Evolutionary conservation across 2,329 filamentous ascomycete genomes (phyloP), one percentile per base, ranked within the genome.

Genomic region (Fusarium sp.): DNA sequence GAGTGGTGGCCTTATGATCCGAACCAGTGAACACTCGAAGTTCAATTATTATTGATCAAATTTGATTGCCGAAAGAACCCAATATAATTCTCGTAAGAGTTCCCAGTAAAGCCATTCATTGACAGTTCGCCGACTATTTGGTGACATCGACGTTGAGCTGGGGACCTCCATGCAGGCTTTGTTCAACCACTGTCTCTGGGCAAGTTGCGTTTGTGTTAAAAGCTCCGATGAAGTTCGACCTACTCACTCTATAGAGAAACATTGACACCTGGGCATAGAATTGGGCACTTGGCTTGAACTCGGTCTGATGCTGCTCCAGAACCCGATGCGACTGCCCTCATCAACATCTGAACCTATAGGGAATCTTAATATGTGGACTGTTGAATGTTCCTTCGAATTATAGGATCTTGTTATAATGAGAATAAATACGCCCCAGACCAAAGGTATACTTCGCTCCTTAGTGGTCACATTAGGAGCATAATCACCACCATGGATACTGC

Each of bases 311-410:
- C 14, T 25, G 46, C 15, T 49, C n/a, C 4, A 49, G 20, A 22
- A 22, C 27, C 17, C 18, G 12, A 20, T 7, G 17, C 15, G 17
- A 20, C 31, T 15, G 4, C 17, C 3, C 31, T 15, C 13, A 11
- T 25, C 17, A 25, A 25, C 4, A 18, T 5, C 18, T 20, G 17
- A 36, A 8, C 35, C 31, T 11, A 25, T 9, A 36, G 11, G 11
- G 6, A 15, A 35, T 20, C 31, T 25, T 20, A 29, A 25, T 36
- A 36, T 25, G 7, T 20, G 9, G n/a, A 25, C 6, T 7, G 14
- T 4, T 2, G 17, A 35, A n/a, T 49, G 0, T 31, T 7, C 4
- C 3, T 3, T 31, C 2, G 3, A 13, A 12, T 22, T 4, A 13
- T 18, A 31, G 14, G 22, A 11, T 14, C 5, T 13, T 7, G 3